Conservation (phyloP, 1,284 basidiomycete species). For the Rhodotorula sp. region DNA sequence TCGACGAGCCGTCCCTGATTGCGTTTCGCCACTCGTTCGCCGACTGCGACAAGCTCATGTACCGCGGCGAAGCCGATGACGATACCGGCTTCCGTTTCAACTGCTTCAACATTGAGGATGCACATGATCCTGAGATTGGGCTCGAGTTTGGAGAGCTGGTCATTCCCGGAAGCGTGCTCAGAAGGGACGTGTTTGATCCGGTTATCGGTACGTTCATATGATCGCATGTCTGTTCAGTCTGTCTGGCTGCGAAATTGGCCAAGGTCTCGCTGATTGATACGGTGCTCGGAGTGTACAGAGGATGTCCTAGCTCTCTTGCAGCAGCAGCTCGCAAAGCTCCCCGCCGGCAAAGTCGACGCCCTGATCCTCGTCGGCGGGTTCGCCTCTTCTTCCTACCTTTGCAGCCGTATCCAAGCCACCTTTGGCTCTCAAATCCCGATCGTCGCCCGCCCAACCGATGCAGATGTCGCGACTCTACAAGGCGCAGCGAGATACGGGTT, state of each 20-base stretch:
- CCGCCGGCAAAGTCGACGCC: conserved; percentile 66
- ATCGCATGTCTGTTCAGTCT: too few species aligned
- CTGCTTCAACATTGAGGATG: conserved; percentile 45
- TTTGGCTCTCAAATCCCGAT: conserved; percentile 63
- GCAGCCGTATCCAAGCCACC: conserved; percentile 65
- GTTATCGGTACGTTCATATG: conserved; percentile 54
- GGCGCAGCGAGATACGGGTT: conserved; percentile 78
- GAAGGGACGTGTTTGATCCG: conserved; percentile 71
- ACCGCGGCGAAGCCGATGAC: conserved; percentile 62
- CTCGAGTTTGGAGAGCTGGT: conserved; percentile 72
- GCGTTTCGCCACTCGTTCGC: conserved; percentile 67
- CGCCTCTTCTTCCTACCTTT: conserved; percentile 74
- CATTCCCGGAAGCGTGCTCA: conserved; percentile 69
- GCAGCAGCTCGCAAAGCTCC: conserved; percentile 61
- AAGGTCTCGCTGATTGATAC: neutral
- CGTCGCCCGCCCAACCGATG: conserved; percentile 72
- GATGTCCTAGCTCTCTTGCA: conserved; percentile 72
- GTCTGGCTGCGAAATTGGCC: too few species aligned
- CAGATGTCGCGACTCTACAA: conserved; percentile 75
- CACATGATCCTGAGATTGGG: conserved; percentile 65
- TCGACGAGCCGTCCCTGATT: conserved; percentile 69
- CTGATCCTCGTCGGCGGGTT: conserved; percentile 80
- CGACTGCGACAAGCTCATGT: conserved; percentile 76
- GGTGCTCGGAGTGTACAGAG: conserved; percentile 8
- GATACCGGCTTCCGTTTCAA: conserved; percentile 72